These are phyloP conservation scores for Amanita phalloides DNA, from an alignment of 768 basidiomycete genomes.

Conservation along the genomic window DNA sequence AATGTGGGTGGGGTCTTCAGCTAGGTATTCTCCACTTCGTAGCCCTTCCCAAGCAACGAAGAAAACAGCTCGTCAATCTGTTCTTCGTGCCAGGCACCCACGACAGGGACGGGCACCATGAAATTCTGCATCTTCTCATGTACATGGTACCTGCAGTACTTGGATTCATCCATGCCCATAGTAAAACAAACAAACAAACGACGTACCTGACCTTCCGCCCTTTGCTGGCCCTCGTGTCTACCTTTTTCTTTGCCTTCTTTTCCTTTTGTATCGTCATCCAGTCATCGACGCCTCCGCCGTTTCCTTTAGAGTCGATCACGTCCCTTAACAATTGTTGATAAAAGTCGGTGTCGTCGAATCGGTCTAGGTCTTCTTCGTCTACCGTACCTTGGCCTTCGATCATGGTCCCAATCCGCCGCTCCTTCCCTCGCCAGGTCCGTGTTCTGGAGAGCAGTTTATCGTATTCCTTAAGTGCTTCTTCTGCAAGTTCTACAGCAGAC, in stretches of 20 bases:
- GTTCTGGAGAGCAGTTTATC: slow-evolving; percentile 55
- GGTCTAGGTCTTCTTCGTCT: slow-evolving; percentile 28
- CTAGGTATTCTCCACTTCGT: slow-evolving; percentile 19
- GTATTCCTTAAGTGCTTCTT: slow-evolving; percentile 56
- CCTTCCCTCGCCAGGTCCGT: slow-evolving; percentile 41
- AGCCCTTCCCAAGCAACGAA: slow-evolving; percentile 73
- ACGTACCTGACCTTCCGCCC: slow-evolving; percentile 81
- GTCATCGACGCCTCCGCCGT: slow-evolving; percentile 35
- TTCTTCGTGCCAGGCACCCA: slow-evolving; percentile 84
- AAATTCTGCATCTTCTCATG: slow-evolving; percentile 97
- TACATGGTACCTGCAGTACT: slow-evolving; percentile 53
- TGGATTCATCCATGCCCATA: background rate
- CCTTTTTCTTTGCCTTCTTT: slow-evolving; percentile 71
- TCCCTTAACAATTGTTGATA: slow-evolving; percentile 90
- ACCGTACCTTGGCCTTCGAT: slow-evolving; percentile 20
- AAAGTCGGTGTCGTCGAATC: slow-evolving; percentile 88
- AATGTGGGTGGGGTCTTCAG: no score
- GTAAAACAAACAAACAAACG: background rate
- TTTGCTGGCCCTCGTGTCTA: slow-evolving; percentile 95
- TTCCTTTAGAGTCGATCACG: slow-evolving; percentile 66
- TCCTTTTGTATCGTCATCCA: slow-evolving; percentile 60
- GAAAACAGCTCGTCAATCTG: slow-evolving; percentile 93
- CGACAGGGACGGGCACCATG: slow-evolving; percentile 76
- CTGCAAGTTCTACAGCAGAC: slow-evolving; percentile 65
- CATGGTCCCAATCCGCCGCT: slow-evolving; percentile 26